Base-by-base conservation (phyloP, 306 rosid genomes). In the Trifolium fragiferum region DNA sequence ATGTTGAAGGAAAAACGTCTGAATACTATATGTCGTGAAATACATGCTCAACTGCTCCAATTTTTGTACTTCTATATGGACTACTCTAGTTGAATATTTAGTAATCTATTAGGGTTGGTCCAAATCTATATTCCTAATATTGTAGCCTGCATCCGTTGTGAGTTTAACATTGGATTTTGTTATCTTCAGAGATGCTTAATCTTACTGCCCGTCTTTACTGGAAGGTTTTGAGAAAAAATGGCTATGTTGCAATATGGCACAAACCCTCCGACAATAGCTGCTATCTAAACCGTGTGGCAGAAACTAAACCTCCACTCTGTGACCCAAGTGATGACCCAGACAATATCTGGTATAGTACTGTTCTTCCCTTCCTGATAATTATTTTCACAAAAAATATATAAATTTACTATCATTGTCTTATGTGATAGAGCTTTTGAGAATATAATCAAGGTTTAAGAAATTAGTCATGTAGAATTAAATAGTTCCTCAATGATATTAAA, bases 161-260 rank as follows among this genome's bases (percentile, higher is more conserved):
- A 62, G 51, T 69, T 27, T 83, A 70, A 83, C 71, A 6, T 49
- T 9, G 62, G 14, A 71, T 20, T 69, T 69, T 47, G 41, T 49
- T 69, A n/a, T 84, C 53, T 27, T 49, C 94, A 93, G 98, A 93
- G 88, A 93, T 93, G 98, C 85, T 91, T 66, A 88, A 87, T 81
- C 93, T 93, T 69, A 91, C 96, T 40, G 71, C 86, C 46, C 90
- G 93, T 40, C 94, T 93, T 32, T 93, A 96, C 89, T 93, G 98
- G 97, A 82, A 82, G 68, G 84, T 91, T 51, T 67, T 93, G 72
- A 88, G 90, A 78, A 93, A 88, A 76, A 91, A 91, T 79, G 96
- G 93, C 47, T 91, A 91, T 49, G 78, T 84, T 66, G 97, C 98
- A 67, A 76, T 93, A 78, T 93, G 94, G 97, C 84, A 75, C 84